Evolutionary conservation across 2,329 filamentous ascomycete genomes (phyloP).

Genomic region (Phaeomoniella chlamydospora): DNA sequence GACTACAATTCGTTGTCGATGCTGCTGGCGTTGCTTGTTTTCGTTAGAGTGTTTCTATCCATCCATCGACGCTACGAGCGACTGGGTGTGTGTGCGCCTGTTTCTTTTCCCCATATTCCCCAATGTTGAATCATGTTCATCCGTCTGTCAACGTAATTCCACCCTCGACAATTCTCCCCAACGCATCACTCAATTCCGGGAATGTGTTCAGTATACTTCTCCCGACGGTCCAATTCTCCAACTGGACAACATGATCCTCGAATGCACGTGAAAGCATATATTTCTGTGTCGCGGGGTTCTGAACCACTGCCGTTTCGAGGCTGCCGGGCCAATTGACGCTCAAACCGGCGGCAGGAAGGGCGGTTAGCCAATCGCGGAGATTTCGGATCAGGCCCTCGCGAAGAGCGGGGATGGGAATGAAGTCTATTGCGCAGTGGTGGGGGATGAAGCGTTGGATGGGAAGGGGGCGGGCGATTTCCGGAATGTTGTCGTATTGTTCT

Average conservation of each 20-base stretch:
- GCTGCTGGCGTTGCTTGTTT: no score
- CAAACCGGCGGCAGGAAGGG: neutral
- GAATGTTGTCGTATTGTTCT: conserved; percentile 3
- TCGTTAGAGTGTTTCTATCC: no score
- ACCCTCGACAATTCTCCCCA: neutral
- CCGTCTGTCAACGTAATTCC: neutral
- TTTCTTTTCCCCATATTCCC: no score
- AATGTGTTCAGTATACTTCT: neutral
- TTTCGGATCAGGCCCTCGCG: neutral
- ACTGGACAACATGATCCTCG: neutral
- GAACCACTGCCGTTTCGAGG: neutral
- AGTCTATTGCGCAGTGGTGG: conserved; percentile 3
- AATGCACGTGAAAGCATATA: neutral
- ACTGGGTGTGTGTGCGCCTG: no score
- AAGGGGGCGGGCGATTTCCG: conserved; percentile 2
- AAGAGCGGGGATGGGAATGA: conserved; percentile 1
- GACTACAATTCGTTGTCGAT: no score
- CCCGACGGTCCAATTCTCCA: conserved; percentile 1
- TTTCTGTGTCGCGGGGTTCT: neutral
- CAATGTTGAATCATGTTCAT: no score
- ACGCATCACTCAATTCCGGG: neutral
- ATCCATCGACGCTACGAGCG: no score
- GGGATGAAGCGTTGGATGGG: conserved; percentile 2
- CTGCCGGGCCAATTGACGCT: neutral
- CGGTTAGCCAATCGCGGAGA: conserved; percentile 1